These are phyloP conservation scores for Sungouiozyma ichnusensis DNA, from an alignment of 805 yeast species.

Conservation along the genomic window DNA sequence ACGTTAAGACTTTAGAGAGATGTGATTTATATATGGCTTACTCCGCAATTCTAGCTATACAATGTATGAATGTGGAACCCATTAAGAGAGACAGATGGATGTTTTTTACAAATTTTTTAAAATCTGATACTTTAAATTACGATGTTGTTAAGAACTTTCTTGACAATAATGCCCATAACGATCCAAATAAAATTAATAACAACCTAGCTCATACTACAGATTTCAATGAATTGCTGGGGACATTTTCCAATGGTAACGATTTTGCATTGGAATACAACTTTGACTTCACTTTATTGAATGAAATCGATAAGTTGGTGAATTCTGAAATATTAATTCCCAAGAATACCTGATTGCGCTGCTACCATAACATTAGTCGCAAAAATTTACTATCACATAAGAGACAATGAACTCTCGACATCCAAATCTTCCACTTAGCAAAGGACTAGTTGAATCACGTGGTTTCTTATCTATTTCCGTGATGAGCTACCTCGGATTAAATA, in stretches of 20 bases:
- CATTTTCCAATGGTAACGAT: conserved; percentile 21
- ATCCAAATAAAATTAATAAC: conserved; percentile 9
- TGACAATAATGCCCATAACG: conserved; percentile 8
- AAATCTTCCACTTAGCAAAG: too few species aligned
- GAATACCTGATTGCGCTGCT: neutral
- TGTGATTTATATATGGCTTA: conserved; percentile 23
- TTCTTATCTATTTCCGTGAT: neutral
- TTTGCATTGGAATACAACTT: conserved; percentile 25
- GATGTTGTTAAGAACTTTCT: conserved; percentile 21
- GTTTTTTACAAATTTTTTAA: conserved; percentile 14
- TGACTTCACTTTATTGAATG: conserved; percentile 23
- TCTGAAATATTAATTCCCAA: neutral
- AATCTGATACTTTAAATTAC: conserved; percentile 16
- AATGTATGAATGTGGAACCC: conserved; percentile 19
- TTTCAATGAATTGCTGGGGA: conserved; percentile 18
- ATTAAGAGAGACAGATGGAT: conserved; percentile 9
- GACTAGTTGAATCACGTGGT: neutral
- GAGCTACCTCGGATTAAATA: neutral
- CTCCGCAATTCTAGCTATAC: conserved; percentile 19
- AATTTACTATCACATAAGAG: neutral
- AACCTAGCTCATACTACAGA: conserved; percentile 7
- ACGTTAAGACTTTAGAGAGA: conserved; percentile 14
- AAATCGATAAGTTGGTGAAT: conserved; percentile 22
- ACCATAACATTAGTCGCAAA: neutral
- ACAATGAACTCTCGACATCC: too few species aligned